phyloP scores from a whole-genome alignment of 2,329 filamentous ascomycete genomes.

The Metarhizium brunneum region DNA sequence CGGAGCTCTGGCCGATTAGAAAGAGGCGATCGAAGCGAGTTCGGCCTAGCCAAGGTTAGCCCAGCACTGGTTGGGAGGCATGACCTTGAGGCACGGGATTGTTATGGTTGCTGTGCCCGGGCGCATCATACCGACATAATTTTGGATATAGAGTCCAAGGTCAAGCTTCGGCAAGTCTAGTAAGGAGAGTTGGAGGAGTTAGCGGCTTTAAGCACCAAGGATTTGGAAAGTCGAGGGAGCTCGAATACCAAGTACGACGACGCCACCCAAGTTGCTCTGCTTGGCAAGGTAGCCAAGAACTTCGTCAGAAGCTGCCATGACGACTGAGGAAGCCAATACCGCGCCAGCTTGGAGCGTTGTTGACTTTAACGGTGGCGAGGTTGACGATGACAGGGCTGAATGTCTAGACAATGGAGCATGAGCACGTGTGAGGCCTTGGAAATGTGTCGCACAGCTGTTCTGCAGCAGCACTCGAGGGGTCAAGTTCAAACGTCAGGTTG shows the following conservation, averaged over 20 bases:
- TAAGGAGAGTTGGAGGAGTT: not conserved
- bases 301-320: constrained; percentile 26
- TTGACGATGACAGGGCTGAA: not conserved
- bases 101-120: not conserved
- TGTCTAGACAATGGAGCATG: not conserved
- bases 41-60: constrained; percentile 44
- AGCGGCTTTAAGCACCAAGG: not conserved
- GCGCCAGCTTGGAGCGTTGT: not conserved
- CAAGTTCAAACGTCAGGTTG: too few relatives aligned
- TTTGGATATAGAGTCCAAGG: constrained; percentile 80
- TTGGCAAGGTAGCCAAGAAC: constrained; percentile 35
- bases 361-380: not conserved
- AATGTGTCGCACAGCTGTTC: not conserved
- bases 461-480: too few relatives aligned
- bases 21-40: constrained; percentile 74
- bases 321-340: not conserved
- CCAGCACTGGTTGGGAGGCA: not conserved
- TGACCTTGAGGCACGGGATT: not conserved
- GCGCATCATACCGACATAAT: constrained; percentile 62
- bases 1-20: constrained; percentile 71
- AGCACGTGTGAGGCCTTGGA: not conserved
- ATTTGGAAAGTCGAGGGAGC: not conserved
- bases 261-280: constrained; percentile 35
- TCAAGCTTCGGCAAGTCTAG: constrained; percentile 79
- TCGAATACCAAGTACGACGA: constrained; percentile 38